Evolutionary conservation across 2,329 filamentous ascomycete species (phyloP).

Genomic region (Epichloe hybrida): DNA sequence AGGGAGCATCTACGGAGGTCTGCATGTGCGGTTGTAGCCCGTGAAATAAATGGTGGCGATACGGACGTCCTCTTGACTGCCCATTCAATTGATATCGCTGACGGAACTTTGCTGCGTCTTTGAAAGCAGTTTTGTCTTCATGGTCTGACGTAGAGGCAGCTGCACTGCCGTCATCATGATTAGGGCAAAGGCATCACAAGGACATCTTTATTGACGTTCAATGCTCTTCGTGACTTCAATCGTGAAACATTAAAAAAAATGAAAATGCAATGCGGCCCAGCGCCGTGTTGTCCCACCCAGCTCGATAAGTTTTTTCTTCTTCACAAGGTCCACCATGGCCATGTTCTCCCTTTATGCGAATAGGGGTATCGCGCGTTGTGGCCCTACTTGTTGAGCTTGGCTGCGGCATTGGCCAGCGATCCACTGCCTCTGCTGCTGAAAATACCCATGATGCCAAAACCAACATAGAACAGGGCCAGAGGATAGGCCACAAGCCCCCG

Average conservation of each 20-base stretch:
- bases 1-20: too few species aligned
- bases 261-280: not conserved
- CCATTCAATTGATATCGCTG: too few species aligned
- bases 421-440: slow-evolving; percentile 61
- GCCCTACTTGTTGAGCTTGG: slow-evolving; percentile 20
- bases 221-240: not conserved
- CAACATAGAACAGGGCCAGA: slow-evolving; percentile 85
- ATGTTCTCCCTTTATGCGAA: not conserved
- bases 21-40: too few species aligned
- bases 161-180: not conserved
- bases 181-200: not conserved
- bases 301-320: not conserved
- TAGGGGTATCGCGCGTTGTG: not conserved
- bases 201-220: not conserved
- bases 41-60: too few species aligned
- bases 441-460: slow-evolving; percentile 97
- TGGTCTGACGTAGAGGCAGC: too few species aligned
- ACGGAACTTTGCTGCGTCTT: too few species aligned
- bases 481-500: slow-evolving; percentile 86
- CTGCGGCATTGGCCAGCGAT: slow-evolving; percentile 21
- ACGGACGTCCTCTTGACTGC: too few species aligned
- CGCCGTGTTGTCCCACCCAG: not conserved
- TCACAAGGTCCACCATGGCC: not conserved
- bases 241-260: not conserved
- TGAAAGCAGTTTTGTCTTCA: too few species aligned